Percentiles rank a stretch among this genome's conserved stretches.
phyloP scores from a whole-genome alignment of 2,329 filamentous ascomycete genomes.

The Colletotrichum higginsianum region DNA sequence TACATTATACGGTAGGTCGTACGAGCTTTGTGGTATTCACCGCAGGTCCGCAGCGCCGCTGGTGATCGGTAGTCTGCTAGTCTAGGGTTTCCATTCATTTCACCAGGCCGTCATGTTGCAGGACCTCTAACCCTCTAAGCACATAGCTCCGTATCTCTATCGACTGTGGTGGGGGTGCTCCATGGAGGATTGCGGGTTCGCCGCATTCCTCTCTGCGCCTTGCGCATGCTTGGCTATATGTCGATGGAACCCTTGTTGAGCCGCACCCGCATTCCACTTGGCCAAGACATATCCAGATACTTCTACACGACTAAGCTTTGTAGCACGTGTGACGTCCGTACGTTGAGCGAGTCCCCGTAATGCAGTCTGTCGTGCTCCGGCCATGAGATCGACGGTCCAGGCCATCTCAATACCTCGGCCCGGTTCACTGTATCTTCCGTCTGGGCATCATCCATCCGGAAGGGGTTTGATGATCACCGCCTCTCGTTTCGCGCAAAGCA shows the following conservation, averaged over 20 bases:
- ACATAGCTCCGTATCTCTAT: neutral
- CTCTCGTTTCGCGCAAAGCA: conserved; percentile 33
- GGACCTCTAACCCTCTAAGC: neutral
- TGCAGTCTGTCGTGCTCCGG: neutral
- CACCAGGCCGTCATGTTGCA: neutral
- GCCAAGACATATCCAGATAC: neutral
- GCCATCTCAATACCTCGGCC: neutral
- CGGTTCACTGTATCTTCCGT: neutral
- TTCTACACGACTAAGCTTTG: too few species aligned
- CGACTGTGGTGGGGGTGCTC: conserved; percentile 5
- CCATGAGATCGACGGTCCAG: neutral
- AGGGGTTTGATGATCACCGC: conserved; percentile 26
- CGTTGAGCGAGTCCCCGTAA: neutral
- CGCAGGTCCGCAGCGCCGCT: neutral
- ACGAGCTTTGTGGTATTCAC: neutral
- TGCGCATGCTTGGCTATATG: conserved; percentile 14
- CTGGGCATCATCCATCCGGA: neutral
- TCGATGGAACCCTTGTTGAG: conserved; percentile 18
- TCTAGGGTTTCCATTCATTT: neutral
- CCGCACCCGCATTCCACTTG: conserved; percentile 13
- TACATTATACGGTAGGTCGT: neutral
- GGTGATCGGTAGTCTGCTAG: neutral
- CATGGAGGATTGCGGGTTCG: conserved; percentile 11
- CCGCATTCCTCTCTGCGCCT: neutral
- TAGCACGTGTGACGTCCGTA: too few species aligned